Evolutionary conservation across 352 stramenopile genomes (phyloP).

Genomic region (Phytophthora crassamura): DNA sequence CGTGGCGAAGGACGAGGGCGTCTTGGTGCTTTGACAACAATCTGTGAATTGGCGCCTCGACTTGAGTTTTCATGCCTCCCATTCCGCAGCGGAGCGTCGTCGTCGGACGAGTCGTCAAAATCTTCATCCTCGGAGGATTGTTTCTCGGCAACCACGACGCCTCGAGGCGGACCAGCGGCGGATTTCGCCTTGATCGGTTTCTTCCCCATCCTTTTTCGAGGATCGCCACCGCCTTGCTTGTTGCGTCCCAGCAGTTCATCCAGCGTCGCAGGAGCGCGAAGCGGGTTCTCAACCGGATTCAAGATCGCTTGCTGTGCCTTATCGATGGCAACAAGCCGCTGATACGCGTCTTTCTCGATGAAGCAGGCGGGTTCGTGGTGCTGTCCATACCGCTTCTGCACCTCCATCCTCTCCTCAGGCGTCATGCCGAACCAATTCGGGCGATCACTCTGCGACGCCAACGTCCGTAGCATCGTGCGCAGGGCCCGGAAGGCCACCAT

Average conservation of each 20-base stretch:
- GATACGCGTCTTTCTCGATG: slow-evolving; percentile 42
- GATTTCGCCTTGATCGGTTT: slow-evolving; percentile 21
- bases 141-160: slow-evolving; percentile 27
- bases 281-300: slow-evolving; percentile 24
- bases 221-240: background rate
- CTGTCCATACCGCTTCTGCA: slow-evolving; percentile 42
- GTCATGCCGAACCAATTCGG: slow-evolving; percentile 52
- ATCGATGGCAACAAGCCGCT: slow-evolving; percentile 40
- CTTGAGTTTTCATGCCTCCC: slow-evolving; percentile 22
- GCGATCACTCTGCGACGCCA: slow-evolving; percentile 37
- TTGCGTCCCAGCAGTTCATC: slow-evolving; percentile 29
- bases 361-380: slow-evolving; percentile 42
- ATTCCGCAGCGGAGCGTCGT: slow-evolving; percentile 13
- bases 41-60: slow-evolving; percentile 16
- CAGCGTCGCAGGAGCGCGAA: slow-evolving; percentile 25
- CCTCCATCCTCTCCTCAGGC: slow-evolving; percentile 37
- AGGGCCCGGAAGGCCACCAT: slow-evolving; percentile 43
- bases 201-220: slow-evolving; percentile 25
- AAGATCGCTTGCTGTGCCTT: slow-evolving; percentile 27
- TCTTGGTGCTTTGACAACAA: slow-evolving; percentile 1
- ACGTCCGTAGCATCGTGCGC: slow-evolving; percentile 34
- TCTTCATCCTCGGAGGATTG: slow-evolving; percentile 17
- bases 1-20: slow-evolving; percentile 4
- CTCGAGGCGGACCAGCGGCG: slow-evolving; percentile 13
- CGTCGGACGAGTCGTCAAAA: slow-evolving; percentile 11